Base-by-base conservation (phyloP, 106 monocot species). In the Dioscorea dumetorum region DNA sequence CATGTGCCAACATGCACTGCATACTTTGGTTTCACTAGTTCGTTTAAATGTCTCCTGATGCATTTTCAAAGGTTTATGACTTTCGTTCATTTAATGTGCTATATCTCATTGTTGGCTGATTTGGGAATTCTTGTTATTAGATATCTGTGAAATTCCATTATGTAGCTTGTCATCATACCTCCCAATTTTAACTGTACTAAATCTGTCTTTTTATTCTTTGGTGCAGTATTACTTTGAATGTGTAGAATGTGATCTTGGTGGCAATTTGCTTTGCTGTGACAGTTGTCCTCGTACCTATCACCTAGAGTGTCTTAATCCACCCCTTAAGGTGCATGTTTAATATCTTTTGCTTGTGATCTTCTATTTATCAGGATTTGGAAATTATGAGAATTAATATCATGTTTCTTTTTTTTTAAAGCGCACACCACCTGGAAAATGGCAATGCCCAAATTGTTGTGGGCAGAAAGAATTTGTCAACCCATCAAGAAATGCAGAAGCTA, bases 251-350 rank as follows among this genome's bases (percentile, higher is more conserved):
- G 77, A 89, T 79, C 74, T 92, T 80, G 91, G 97, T 70, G 97
- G 97, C 64, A 87, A 87, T 83, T 79, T 97, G 78, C 82, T 97
- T 0, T 97, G 92, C 58, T 97, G 97, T 74, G 92, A 97, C 77
- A 87, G 64, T 60, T 97, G 97, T 77, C 92, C 97, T 66, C 73
- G 78, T 15, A 89, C 88, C 17, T 97, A 87, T 75, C 97, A 97
- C 77, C 78, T 92, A 61, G 82, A 83, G 24, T 97, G 97, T 69
- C 81, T 97, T 58, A 79, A 72, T 66, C 97, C 97, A 77, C 92
- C 97, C 0, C 89, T 92, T n/a, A 87, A 97, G 89, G 97, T 94
- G 72, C 63, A 18, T 31, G 52, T 51, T 53, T 54, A 19, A 54
- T 8, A 16, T 50, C 0, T 20, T 58, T 33, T 68, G 22, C 8